Evolutionary conservation across 2,329 filamentous ascomycete species (phyloP).

Genomic region (Aspergillus pseudoglaucus): DNA sequence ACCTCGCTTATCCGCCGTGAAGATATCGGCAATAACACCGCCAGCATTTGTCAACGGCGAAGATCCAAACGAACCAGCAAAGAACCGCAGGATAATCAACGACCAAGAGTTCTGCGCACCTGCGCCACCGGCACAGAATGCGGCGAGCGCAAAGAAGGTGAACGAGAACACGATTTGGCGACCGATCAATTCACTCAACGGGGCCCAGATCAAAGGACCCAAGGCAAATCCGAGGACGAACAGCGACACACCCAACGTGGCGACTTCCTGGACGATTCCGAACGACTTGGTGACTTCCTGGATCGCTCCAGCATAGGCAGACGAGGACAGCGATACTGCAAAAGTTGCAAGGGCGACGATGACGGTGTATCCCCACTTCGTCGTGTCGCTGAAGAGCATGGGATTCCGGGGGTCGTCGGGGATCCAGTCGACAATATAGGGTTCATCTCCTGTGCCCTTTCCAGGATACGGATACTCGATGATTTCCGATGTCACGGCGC

Average conservation of each 20-base stretch:
- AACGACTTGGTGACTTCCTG: constrained; percentile 21
- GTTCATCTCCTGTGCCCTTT: constrained; percentile 27
- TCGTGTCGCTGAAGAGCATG: constrained; percentile 19
- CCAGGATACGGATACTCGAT: constrained; percentile 19
- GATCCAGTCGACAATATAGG: constrained; percentile 32
- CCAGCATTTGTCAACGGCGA: constrained; percentile 41
- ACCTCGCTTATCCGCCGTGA: constrained; percentile 34
- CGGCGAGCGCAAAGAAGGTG: constrained; percentile 50
- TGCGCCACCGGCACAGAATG: constrained; percentile 53
- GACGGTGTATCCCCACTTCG: constrained; percentile 29
- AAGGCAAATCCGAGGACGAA: constrained; percentile 37
- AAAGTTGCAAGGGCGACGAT: constrained; percentile 25
- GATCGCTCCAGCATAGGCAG: constrained; percentile 26
- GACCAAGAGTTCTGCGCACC: constrained; percentile 51
- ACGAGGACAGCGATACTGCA: constrained; percentile 29
- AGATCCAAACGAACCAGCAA: constrained; percentile 40
- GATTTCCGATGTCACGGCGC: constrained; percentile 16
- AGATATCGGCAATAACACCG: constrained; percentile 44
- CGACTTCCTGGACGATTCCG: constrained; percentile 21
- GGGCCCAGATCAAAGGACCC: constrained; percentile 33
- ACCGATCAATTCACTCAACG: constrained; percentile 18
- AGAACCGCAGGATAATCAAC: constrained; percentile 56
- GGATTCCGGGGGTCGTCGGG: constrained; percentile 31
- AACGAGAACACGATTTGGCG: constrained; percentile 52
- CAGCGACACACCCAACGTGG: constrained; percentile 30